Percentiles rank a stretch among this genome's conserved stretches.
Evolutionary conservation across 805 yeast species (phyloP).

Genomic region (Isabelozyma gotoi): DNA sequence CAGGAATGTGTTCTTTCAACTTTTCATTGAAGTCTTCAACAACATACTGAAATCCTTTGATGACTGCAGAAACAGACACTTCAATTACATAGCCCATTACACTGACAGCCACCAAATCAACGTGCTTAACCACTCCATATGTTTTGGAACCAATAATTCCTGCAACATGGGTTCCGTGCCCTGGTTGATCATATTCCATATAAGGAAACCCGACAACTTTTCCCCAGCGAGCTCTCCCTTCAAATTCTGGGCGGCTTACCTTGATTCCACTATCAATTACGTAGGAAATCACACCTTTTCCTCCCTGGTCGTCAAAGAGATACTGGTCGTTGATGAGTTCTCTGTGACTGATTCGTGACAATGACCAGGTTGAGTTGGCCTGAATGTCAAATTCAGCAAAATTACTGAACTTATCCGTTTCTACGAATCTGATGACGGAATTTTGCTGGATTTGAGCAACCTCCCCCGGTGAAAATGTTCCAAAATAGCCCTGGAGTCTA

Average conservation of each 20-base stretch:
- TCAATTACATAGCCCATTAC: constrained; percentile 81
- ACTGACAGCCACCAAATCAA: constrained; percentile 77
- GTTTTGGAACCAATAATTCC: constrained; percentile 83
- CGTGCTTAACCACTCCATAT: constrained; percentile 84
- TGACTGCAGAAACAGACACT: constrained; percentile 80
- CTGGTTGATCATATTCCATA: constrained; percentile 69
- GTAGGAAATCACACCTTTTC: constrained; percentile 63
- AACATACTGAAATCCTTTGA: constrained; percentile 83
- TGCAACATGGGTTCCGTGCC: constrained; percentile 97
- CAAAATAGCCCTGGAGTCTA: background rate
- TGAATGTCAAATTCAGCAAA: constrained; percentile 32
- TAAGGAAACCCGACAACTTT: constrained; percentile 36
- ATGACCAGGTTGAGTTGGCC: constrained; percentile 43
- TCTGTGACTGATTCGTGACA: constrained; percentile 34
- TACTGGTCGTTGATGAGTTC: constrained; percentile 24
- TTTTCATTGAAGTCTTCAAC: constrained; percentile 67
- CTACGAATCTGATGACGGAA: constrained; percentile 28
- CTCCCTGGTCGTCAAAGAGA: constrained; percentile 39
- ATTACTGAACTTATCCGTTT: constrained; percentile 40
- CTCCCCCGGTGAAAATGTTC: background rate
- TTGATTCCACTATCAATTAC: constrained; percentile 82
- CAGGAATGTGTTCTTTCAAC: constrained; percentile 51
- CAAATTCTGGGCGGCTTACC: constrained; percentile 59
- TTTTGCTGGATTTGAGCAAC: background rate
- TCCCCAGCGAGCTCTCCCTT: constrained; percentile 64